Base-by-base conservation (phyloP, 2,329 filamentous ascomycete genomes). In the Coniochaeta prunicola region DNA sequence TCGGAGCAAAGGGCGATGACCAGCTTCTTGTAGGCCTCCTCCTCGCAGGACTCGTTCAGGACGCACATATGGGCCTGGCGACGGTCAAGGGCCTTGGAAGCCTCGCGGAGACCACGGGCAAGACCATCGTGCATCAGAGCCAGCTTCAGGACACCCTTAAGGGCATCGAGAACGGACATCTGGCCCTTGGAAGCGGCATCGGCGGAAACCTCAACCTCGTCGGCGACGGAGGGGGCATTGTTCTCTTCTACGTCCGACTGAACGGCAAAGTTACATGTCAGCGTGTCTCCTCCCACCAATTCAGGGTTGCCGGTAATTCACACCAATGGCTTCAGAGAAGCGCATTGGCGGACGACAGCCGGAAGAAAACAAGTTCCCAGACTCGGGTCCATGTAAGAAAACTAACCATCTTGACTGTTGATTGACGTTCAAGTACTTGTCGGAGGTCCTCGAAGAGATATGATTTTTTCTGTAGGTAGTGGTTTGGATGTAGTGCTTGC, bases 171-270 rank as follows among this genome's bases (percentile, higher is more conserved):
- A 73, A 97, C 92, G 76, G 90, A 92, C 92, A 99, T 97, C 84
- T 92, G 91, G 74, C 90, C 90, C 79, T 92, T 91, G 75, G 83
- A 82, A 77, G 87, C 87, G 76, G 88, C 89, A 82, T 96, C 92
- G 79, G 90, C 92, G 76, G 89, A 89, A 77, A 97, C 92, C 82
- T 97, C 93, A 80, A 97, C 92, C 85, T 97, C 94, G 76, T 89
- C 86, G 74, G 79, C 77, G 74, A 85, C 92, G 76, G 90, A 89
- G 80, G 90, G 88, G 79, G 88, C 87, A 80, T 86, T 89, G 80
- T 88, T 92, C 89, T 97, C 93, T 97, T 97, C 94, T 97, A 93
- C 93, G 92, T 97, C 93, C 92, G 93, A 97, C 94, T 97, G 13
- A 7, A 31, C 24, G 28, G 34, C 36, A 50, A 10, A 33, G n/a